These are phyloP conservation scores for Trametes coccinea DNA, from an alignment of 768 basidiomycete genomes.

Conservation along the genomic window DNA sequence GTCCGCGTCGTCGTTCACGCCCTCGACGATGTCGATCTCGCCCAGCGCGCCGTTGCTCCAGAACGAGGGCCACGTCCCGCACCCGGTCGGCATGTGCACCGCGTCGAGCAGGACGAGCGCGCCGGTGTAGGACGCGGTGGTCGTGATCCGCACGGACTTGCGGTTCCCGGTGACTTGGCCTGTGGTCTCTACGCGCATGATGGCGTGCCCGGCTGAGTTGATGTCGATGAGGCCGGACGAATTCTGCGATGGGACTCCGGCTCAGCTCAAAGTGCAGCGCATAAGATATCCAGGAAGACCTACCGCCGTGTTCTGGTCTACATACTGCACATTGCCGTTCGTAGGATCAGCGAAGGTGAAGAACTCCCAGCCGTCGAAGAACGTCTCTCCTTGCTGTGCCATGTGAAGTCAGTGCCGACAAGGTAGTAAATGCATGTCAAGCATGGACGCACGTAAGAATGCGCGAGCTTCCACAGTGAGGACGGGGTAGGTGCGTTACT, in stretches of 20 bases:
- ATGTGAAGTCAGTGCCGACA: not conserved
- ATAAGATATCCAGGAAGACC: slow-evolving; percentile 22
- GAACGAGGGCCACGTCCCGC: slow-evolving; percentile 77
- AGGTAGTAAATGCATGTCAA: no score
- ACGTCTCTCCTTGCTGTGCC: slow-evolving; percentile 60
- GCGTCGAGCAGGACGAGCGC: slow-evolving; percentile 81
- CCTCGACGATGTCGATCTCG: slow-evolving; percentile 86
- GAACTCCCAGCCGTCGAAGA: slow-evolving; percentile 86
- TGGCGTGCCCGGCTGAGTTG: slow-evolving; percentile 69
- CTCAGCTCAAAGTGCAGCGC: not conserved
- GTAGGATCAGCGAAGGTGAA: slow-evolving; percentile 73
- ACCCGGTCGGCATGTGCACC: slow-evolving; percentile 87
- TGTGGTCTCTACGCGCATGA: slow-evolving; percentile 92
- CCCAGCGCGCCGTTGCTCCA: slow-evolving; percentile 47
- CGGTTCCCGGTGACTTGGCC: slow-evolving; percentile 64
- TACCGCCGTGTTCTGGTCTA: slow-evolving; percentile 62
- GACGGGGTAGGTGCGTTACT: slow-evolving; percentile 11
- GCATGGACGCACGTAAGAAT: slow-evolving; percentile 51
- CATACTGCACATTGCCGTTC: slow-evolving; percentile 66
- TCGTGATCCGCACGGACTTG: slow-evolving; percentile 77
- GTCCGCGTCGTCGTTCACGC: slow-evolving; percentile 74
- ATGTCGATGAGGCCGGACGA: slow-evolving; percentile 61
- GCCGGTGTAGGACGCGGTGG: slow-evolving; percentile 56
- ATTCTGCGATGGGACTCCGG: slow-evolving; percentile 36
- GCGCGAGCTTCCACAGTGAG: slow-evolving; percentile 48